phyloP scores from a whole-genome alignment of 495 filamentous ascomycete genomes.

The Trichoderma orchidacearum region DNA sequence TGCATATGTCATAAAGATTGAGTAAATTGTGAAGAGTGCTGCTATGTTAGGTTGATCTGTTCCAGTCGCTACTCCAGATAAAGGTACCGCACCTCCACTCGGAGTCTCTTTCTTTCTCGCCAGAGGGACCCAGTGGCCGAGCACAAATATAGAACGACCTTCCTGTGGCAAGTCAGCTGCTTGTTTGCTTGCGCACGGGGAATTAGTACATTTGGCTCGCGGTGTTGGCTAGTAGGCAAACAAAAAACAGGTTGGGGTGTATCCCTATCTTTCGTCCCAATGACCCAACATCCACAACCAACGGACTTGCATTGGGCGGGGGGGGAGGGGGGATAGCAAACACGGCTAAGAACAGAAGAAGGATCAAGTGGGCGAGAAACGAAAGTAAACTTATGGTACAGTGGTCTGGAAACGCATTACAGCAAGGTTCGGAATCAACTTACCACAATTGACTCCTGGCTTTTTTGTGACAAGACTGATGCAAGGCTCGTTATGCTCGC shows the following conservation, averaged over 20 bases:
- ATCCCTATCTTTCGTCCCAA: background rate
- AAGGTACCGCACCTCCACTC: constrained; percentile 81
- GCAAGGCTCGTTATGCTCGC: constrained; percentile 83
- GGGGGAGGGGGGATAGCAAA: background rate
- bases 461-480: constrained; percentile 74
- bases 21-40: background rate
- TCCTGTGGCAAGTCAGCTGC: constrained; percentile 25
- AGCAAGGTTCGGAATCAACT: constrained; percentile 10
- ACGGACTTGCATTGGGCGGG: background rate
- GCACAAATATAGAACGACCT: constrained; percentile 79
- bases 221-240: background rate
- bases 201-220: background rate
- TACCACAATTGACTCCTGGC: constrained; percentile 60
- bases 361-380: background rate
- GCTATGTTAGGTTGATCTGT: constrained; percentile 6
- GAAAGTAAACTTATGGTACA: too few relatives aligned
- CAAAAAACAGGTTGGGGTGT: background rate
- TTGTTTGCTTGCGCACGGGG: background rate
- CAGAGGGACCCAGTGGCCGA: constrained; percentile 68
- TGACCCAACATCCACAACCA: background rate
- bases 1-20: background rate
- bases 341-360: background rate
- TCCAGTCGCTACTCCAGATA: constrained; percentile 85
- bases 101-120: constrained; percentile 66
- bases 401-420: too few relatives aligned